phyloP scores from a whole-genome alignment of 2,329 filamentous ascomycete genomes.

The Pseudogymnoascus sp. region DNA sequence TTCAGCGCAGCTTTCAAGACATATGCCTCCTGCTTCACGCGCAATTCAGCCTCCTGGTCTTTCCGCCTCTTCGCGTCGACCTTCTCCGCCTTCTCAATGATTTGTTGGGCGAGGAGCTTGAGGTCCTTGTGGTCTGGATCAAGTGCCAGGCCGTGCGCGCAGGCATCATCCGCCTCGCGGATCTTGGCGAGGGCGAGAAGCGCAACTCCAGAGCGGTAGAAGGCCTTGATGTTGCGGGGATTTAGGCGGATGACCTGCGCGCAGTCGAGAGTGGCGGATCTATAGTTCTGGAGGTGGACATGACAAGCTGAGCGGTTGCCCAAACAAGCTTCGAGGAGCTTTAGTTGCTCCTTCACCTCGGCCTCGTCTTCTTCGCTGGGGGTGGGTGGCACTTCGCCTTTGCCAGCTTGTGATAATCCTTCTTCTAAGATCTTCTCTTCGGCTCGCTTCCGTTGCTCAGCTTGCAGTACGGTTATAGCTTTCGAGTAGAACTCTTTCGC shows the following conservation, averaged over 20 bases:
- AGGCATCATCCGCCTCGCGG: constrained; percentile 71
- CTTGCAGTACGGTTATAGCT: constrained; percentile 63
- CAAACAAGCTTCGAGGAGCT: constrained; percentile 66
- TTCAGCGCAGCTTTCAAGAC: constrained; percentile 58
- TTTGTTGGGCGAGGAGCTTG: constrained; percentile 50
- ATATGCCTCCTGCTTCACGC: constrained; percentile 44
- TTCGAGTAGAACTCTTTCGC: constrained; percentile 89
- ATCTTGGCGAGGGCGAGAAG: constrained; percentile 72
- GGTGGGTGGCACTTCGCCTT: constrained; percentile 28
- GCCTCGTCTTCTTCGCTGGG: constrained; percentile 31
- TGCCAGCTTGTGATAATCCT: constrained; percentile 30
- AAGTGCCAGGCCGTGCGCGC: constrained; percentile 61
- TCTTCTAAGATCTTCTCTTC: constrained; percentile 21
- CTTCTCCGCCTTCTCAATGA: constrained; percentile 48
- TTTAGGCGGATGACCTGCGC: constrained; percentile 71
- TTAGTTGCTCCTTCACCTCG: constrained; percentile 41
- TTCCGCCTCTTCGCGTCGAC: constrained; percentile 47
- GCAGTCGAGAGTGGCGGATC: constrained; percentile 78
- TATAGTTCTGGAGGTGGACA: constrained; percentile 79
- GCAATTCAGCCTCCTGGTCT: constrained; percentile 48
- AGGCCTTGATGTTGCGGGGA: constrained; percentile 75
- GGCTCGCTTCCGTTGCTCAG: constrained; percentile 50
- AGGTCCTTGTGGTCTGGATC: constrained; percentile 64
- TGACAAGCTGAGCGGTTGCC: constrained; percentile 87
- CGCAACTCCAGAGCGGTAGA: constrained; percentile 74